Evolutionary conservation across 805 yeast species (phyloP), one percentile per base, ranked within the genome.

Genomic region (Kazachstania taianensis): DNA sequence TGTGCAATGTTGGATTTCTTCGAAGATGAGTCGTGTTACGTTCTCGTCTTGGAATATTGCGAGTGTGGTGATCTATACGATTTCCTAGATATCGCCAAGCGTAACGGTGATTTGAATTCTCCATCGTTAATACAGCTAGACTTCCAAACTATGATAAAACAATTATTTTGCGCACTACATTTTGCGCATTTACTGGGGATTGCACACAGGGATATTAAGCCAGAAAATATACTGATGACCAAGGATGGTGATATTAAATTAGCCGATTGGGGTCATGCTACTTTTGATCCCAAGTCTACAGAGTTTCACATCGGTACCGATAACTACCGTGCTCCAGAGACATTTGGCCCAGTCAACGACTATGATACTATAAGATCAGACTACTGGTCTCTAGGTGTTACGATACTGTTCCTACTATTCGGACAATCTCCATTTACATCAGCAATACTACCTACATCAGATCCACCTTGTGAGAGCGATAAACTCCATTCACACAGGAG

Each of bases 291-390:
- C n/a, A 41, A 45, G 28, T 55, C 63, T 14, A 42, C 37, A 8
- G 66, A 60, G 22, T 52, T 56, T 13, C 52, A 59, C 25, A 54
- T 84, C 41, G 96, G 96, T 20, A 78, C 87, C 17, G 94, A 84
- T 56, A 72, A 89, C 43, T 86, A 85, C 58, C 80, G 87, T 84
- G 94, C 95, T 1, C 96, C 96, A 4, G 96, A 86, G 57, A 69
- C 86, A 34, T 77, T 82, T 49, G 37, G 40, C 20, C 42, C 37
- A 29, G 22, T 24, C 10, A 28, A 37, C 7, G 33, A 32, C 15
- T 86, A 86, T 54, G 79, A 81, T 51, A 78, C 94, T 0, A 73
- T 76, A 34, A 72, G 73, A 52, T 80, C 85, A 28, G 96, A 86
- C 59, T 69, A 81, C 40, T 86, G 96, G 96, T 78, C 94, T 0